phyloP scores from a whole-genome alignment of 2,329 filamentous ascomycete genomes.

The Parasarocladium wereldwijsianum region DNA sequence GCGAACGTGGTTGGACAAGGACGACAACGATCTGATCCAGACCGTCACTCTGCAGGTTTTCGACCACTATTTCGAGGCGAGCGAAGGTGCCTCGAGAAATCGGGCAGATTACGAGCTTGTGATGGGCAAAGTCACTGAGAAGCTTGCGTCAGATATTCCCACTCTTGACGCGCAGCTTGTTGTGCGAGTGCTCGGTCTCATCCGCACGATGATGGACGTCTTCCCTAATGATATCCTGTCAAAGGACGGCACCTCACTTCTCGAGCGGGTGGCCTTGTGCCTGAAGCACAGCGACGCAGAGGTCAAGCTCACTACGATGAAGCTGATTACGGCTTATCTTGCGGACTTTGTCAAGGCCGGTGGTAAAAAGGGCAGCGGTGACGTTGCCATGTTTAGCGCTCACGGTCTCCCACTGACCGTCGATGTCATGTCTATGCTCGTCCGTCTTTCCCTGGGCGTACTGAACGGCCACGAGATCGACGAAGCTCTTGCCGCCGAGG shows the following conservation, averaged over 20 bases:
- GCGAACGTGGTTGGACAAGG: slow-evolving; percentile 61
- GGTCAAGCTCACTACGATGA: slow-evolving; percentile 65
- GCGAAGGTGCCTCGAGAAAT: slow-evolving; percentile 41
- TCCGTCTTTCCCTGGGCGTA: slow-evolving; percentile 31
- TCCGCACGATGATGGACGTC: slow-evolving; percentile 51
- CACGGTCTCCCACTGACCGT: slow-evolving; percentile 54
- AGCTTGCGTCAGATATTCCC: slow-evolving; percentile 36
- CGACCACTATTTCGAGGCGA: slow-evolving; percentile 65
- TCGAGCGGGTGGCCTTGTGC: slow-evolving; percentile 52
- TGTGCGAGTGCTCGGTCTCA: slow-evolving; percentile 56
- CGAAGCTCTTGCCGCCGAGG: slow-evolving; percentile 64
- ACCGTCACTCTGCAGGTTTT: slow-evolving; percentile 69
- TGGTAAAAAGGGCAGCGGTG: slow-evolving; percentile 18
- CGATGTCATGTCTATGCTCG: slow-evolving; percentile 47
- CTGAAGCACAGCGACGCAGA: slow-evolving; percentile 57
- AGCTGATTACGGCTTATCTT: slow-evolving; percentile 63
- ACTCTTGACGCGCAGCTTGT: slow-evolving; percentile 55
- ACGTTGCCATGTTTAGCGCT: slow-evolving; percentile 31
- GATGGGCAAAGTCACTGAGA: slow-evolving; percentile 36
- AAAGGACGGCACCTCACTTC: slow-evolving; percentile 46
- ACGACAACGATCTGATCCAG: slow-evolving; percentile 55
- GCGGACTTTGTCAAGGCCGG: slow-evolving; percentile 56
- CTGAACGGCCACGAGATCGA: slow-evolving; percentile 50
- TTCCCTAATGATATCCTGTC: slow-evolving; percentile 51
- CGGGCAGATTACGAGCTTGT: slow-evolving; percentile 54